These are phyloP conservation scores for Penicillium goetzii DNA, from an alignment of 495 filamentous ascomycete genomes.

Conservation along the genomic window DNA sequence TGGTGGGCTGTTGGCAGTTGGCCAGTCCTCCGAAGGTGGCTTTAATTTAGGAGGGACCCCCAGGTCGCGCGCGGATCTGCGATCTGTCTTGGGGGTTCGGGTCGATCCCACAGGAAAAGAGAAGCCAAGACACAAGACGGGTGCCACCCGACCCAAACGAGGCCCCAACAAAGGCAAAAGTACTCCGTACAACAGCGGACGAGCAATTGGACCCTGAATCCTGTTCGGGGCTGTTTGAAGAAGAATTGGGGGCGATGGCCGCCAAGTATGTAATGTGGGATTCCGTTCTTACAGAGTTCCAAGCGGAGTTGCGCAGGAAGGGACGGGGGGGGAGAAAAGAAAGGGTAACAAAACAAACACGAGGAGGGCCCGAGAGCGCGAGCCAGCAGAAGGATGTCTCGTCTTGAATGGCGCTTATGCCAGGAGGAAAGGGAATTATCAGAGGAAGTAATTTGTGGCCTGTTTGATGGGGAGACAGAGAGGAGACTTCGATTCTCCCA, in stretches of 20 bases:
- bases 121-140: conserved; percentile 5
- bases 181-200: not conserved
- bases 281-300: too few relatives aligned
- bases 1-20: conserved; percentile 9
- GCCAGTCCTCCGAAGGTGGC: conserved; percentile 1
- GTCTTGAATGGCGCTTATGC: too few relatives aligned
- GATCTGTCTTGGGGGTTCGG: conserved; percentile 12
- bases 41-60: conserved; percentile 7
- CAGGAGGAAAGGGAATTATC: too few relatives aligned
- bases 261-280: not conserved
- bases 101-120: conserved; percentile 18
- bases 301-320: not conserved
- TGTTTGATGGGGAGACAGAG: too few relatives aligned
- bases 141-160: conserved; percentile 13
- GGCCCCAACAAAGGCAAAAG: not conserved
- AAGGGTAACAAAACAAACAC: not conserved
- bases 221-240: not conserved
- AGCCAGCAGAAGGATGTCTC: not conserved
- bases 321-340: not conserved
- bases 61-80: conserved; percentile 15
- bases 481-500: too few relatives aligned
- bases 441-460: too few relatives aligned
- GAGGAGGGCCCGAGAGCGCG: not conserved
- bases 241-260: not conserved
- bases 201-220: conserved; percentile 8